Conservation (phyloP, 106 monocot genomes). For the Ottelia alismoides region DNA sequence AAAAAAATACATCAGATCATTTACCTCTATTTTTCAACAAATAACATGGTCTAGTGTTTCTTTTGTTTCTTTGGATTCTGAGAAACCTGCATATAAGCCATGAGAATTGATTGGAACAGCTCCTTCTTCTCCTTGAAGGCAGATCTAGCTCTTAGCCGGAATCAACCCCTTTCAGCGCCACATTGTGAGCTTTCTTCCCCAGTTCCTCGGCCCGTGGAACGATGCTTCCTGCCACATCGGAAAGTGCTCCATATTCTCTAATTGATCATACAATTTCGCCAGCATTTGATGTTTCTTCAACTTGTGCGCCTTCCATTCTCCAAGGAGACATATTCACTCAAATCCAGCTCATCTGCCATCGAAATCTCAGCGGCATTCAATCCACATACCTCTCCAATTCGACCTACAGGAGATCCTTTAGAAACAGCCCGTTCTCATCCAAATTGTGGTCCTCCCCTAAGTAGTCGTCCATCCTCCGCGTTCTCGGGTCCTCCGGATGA, state of each 20-base stretch:
- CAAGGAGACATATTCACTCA: conserved; percentile 92
- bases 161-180: not conserved
- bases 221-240: conserved; percentile 5
- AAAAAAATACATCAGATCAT: too few relatives aligned
- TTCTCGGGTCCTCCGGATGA: conserved; percentile 18
- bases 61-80: conserved; percentile 1
- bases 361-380: conserved; percentile 61
- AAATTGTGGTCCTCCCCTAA: conserved; percentile 55
- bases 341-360: conserved; percentile 54
- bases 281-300: conserved; percentile 44
- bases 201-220: not conserved
- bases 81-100: conserved; percentile 11
- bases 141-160: not conserved
- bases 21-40: too few relatives aligned
- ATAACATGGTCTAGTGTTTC: too few relatives aligned
- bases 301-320: conserved; percentile 78
- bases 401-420: conserved; percentile 57
- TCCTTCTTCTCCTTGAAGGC: conserved; percentile 14
- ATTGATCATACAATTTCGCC: not conserved
- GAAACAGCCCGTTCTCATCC: conserved; percentile 50
- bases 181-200: not conserved
- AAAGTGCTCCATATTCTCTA: not conserved
- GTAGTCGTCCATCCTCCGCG: conserved; percentile 39
- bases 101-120: conserved; percentile 15
- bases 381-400: conserved; percentile 56